Percentiles rank a stretch among this genome's conserved stretches.
These are phyloP conservation scores for Trametopsis cervina DNA, from an alignment of 768 basidiomycete genomes.

Conservation along the genomic window DNA sequence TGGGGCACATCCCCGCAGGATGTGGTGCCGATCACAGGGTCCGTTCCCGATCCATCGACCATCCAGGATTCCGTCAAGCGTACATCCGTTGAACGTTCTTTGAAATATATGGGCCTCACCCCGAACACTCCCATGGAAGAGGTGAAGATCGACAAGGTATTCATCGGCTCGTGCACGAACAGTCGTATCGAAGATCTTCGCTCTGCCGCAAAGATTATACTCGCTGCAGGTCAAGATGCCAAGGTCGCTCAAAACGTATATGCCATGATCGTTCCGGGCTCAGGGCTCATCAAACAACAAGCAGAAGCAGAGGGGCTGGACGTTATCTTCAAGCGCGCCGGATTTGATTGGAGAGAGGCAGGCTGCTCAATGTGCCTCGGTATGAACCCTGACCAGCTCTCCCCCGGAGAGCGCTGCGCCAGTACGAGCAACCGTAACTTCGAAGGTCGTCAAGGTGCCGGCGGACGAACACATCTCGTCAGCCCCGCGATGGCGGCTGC, in stretches of 20 bases:
- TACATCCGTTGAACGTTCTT: slow-evolving; percentile 41
- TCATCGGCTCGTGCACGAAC: slow-evolving; percentile 66
- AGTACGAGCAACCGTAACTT: slow-evolving; percentile 64
- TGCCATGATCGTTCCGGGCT: slow-evolving; percentile 65
- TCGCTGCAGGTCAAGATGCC: slow-evolving; percentile 42
- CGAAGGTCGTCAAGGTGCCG: slow-evolving; percentile 55
- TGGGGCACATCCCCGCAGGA: slow-evolving; percentile 66
- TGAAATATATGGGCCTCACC: slow-evolving; percentile 56
- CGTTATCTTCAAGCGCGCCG: slow-evolving; percentile 54
- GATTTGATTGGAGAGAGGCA: slow-evolving; percentile 65
- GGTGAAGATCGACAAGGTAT: slow-evolving; percentile 57
- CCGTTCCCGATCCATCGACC: slow-evolving; percentile 44
- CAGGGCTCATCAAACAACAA: slow-evolving; percentile 58
- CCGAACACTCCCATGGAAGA: slow-evolving; percentile 49
- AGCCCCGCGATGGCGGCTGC: slow-evolving; percentile 66
- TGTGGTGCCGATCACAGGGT: slow-evolving; percentile 49
- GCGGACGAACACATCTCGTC: slow-evolving; percentile 57
- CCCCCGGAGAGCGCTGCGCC: slow-evolving; percentile 51
- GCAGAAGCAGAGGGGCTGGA: slow-evolving; percentile 61
- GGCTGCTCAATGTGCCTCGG: slow-evolving; percentile 69
- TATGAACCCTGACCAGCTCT: slow-evolving; percentile 64
- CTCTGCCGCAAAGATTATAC: slow-evolving; percentile 49
- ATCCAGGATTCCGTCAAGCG: slow-evolving; percentile 39
- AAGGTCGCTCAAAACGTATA: slow-evolving; percentile 45
- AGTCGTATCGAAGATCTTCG: slow-evolving; percentile 61